phyloP scores from a whole-genome alignment of 306 rosid species.

The Vicia faba region DNA sequence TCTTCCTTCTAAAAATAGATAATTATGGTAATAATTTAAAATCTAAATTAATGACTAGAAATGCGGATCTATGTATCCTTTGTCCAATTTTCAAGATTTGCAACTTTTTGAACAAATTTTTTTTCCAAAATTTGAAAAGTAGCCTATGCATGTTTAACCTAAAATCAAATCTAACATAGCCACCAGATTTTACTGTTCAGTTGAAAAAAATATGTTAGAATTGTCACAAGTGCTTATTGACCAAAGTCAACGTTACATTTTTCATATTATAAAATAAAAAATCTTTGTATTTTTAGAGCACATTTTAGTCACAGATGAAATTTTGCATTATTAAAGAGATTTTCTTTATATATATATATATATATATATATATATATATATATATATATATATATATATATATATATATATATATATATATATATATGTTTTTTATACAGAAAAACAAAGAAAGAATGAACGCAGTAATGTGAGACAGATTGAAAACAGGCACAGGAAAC shows the following conservation, averaged over 20 bases:
- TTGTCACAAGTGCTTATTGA: neutral
- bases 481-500: neutral
- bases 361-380: no score
- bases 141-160: neutral
- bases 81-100: neutral
- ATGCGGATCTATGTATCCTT: neutral
- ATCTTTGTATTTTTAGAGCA: neutral
- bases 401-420: no score
- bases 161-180: neutral
- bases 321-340: neutral
- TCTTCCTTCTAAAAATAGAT: no score
- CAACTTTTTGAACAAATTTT: neutral
- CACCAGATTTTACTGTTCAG: neutral
- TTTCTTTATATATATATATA: neutral
- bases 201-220: neutral
- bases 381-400: no score
- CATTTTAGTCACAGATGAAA: neutral
- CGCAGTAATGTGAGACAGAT: neutral
- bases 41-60: neutral
- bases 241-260: neutral
- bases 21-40: neutral
- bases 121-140: neutral
- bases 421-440: neutral
- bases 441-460: conserved; percentile 1
- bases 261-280: neutral